Percentiles rank a stretch among this genome's conserved stretches.
Evolutionary conservation across 2,329 filamentous ascomycete genomes (phyloP).

Genomic region (Beauveria australis): DNA sequence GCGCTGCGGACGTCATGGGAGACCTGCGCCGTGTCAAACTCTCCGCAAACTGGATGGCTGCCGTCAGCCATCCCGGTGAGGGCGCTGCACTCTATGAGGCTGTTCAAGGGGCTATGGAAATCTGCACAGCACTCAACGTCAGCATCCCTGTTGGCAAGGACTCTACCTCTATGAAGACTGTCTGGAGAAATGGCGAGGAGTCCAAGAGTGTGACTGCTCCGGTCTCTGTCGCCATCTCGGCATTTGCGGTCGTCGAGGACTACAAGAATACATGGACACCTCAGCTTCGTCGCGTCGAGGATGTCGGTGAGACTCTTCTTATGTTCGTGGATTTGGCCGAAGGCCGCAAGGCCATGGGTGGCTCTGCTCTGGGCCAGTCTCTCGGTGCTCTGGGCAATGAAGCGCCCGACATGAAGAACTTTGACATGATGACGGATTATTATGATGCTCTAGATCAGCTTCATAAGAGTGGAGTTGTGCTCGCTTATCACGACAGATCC

Average conservation of each 20-base stretch:
- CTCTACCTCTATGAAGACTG: conserved; percentile 98
- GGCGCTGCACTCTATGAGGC: conserved; percentile 89
- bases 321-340: conserved; percentile 86
- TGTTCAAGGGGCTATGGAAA: conserved; percentile 82
- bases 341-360: conserved; percentile 75
- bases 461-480: conserved; percentile 54
- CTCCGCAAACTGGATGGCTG: conserved; percentile 98
- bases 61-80: conserved; percentile 87
- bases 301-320: conserved; percentile 81
- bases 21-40: conserved; percentile 74
- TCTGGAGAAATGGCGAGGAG: conserved; percentile 69
- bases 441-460: conserved; percentile 73
- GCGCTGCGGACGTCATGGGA: conserved; percentile 63
- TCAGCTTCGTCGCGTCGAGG: conserved; percentile 70
- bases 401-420: conserved; percentile 76
- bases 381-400: conserved; percentile 80
- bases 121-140: conserved; percentile 84
- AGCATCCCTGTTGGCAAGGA: conserved; percentile 97
- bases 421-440: conserved; percentile 76
- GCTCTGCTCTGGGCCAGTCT: conserved; percentile 83
- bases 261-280: conserved; percentile 90
- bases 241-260: conserved; percentile 77
- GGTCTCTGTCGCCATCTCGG: conserved; percentile 82
- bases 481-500: conserved; percentile 91
- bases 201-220: conserved; percentile 85